Conservation (phyloP, 1,284 basidiomycete species). For the Agroathelia rolfsii region DNA sequence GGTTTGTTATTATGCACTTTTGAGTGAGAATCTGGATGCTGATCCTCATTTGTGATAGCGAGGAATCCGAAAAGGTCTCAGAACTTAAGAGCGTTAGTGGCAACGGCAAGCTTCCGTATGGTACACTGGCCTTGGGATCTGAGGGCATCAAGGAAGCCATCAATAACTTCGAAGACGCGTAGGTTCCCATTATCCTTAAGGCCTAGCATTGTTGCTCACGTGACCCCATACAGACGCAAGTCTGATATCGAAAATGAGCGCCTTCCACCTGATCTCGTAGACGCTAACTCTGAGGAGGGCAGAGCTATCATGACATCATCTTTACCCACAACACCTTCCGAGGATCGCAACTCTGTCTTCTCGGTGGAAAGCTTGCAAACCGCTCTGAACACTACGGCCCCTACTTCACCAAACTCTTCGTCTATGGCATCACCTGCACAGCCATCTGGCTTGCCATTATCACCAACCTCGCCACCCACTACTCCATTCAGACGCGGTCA, state of each 20-base stretch:
- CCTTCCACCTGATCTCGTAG: slow-evolving; percentile 89
- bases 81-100: slow-evolving; percentile 90
- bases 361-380: slow-evolving; percentile 45
- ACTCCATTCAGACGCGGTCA: slow-evolving; percentile 70
- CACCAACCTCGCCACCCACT: slow-evolving; percentile 23
- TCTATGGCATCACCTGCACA: slow-evolving; percentile 14
- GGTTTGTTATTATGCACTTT: slow-evolving; percentile 39
- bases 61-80: slow-evolving; percentile 96
- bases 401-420: slow-evolving; percentile 17
- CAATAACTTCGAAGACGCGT: slow-evolving; percentile 92
- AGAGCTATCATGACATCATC: slow-evolving; percentile 43
- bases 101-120: slow-evolving; percentile 74
- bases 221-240: slow-evolving; percentile 56
- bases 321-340: slow-evolving; percentile 39
- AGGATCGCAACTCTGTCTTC: slow-evolving; percentile 33
- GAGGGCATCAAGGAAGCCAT: slow-evolving; percentile 97
- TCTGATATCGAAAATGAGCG: slow-evolving; percentile 99
- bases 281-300: slow-evolving; percentile 72
- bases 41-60: slow-evolving; percentile 35
- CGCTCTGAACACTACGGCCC: slow-evolving; percentile 31
- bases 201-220: slow-evolving; percentile 1
- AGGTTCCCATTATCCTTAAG: slow-evolving; percentile 30
- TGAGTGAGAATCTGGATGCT: neutral
- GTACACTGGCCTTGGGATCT: slow-evolving; percentile 79
- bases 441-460: slow-evolving; percentile 24